A percentile compares a stretch with the other conserved stretches of the same genome.
phyloP scores from a whole-genome alignment of 768 basidiomycete species.

The Rossbeevera mucosa region DNA sequence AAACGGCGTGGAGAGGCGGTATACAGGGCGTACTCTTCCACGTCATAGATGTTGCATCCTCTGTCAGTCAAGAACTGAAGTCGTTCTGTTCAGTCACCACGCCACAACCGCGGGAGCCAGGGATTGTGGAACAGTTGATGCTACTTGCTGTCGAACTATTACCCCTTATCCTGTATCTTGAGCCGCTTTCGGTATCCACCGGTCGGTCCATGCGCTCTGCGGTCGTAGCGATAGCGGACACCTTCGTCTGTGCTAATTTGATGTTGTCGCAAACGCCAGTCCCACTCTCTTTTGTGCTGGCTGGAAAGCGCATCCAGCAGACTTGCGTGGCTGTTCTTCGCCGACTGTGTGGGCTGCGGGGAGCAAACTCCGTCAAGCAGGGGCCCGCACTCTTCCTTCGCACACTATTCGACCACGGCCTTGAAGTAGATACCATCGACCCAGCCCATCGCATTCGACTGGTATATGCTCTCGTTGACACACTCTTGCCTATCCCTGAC shows the following conservation, averaged over 20 bases:
- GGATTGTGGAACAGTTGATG: slow-evolving; percentile 53
- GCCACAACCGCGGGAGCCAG: slow-evolving; percentile 33
- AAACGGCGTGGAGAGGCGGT: slow-evolving; percentile 58
- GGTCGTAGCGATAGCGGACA: slow-evolving; percentile 42
- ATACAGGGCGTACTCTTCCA: slow-evolving; percentile 54
- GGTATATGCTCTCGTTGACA: slow-evolving; percentile 52
- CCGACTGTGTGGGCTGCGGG: slow-evolving; percentile 31
- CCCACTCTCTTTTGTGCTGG: slow-evolving; percentile 10
- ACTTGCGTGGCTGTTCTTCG: slow-evolving; percentile 50
- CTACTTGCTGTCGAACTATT: slow-evolving; percentile 51
- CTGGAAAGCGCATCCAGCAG: slow-evolving; percentile 40
- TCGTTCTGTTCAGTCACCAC: slow-evolving; percentile 44
- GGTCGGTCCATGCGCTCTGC: slow-evolving; percentile 46
- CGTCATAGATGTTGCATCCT: slow-evolving; percentile 48
- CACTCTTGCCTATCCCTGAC: slow-evolving; percentile 43
- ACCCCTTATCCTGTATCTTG: slow-evolving; percentile 44
- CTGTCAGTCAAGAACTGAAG: slow-evolving; percentile 50
- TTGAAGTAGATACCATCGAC: slow-evolving; percentile 40
- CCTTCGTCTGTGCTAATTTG: slow-evolving; percentile 52
- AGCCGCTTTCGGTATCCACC: slow-evolving; percentile 45
- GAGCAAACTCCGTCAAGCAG: slow-evolving; percentile 30
- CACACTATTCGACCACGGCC: slow-evolving; percentile 50
- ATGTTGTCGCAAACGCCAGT: slow-evolving; percentile 40
- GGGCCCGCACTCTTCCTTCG: slow-evolving; percentile 52
- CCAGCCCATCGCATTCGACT: slow-evolving; percentile 55